These are phyloP conservation scores for Candida nitratophila DNA, from an alignment of 805 yeast species.

Conservation along the genomic window DNA sequence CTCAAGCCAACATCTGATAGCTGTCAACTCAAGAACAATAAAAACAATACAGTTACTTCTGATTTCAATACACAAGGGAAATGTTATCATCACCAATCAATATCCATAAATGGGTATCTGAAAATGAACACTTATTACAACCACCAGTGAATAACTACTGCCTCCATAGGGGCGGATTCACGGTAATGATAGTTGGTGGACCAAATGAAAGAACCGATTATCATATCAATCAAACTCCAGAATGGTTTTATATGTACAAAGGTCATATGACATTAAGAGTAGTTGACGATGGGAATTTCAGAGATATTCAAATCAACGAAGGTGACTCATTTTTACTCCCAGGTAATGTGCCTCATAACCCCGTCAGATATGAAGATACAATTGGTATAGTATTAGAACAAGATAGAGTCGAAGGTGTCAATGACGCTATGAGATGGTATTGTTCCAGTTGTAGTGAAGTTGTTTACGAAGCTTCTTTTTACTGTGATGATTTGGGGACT, in stretches of 20 bases:
- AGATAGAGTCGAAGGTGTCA: slow-evolving; percentile 67
- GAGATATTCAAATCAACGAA: slow-evolving; percentile 67
- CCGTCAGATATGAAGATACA: slow-evolving; percentile 78
- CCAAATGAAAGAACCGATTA: slow-evolving; percentile 93
- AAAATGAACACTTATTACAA: slow-evolving; percentile 65
- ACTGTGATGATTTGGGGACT: slow-evolving; percentile 77
- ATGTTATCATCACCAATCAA: slow-evolving; percentile 69
- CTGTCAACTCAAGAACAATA: too few relatives aligned
- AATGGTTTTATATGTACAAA: slow-evolving; percentile 82
- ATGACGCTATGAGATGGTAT: slow-evolving; percentile 84
- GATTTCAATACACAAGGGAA: not conserved
- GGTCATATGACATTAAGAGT: slow-evolving; percentile 82
- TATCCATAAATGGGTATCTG: slow-evolving; percentile 72
- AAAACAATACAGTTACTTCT: too few relatives aligned
- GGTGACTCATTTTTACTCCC: slow-evolving; percentile 89
- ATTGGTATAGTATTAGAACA: slow-evolving; percentile 91
- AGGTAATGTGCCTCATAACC: slow-evolving; percentile 81
- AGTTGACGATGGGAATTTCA: slow-evolving; percentile 71
- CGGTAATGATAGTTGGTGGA: slow-evolving; percentile 94
- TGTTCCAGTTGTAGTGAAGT: slow-evolving; percentile 61
- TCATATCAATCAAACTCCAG: slow-evolving; percentile 91
- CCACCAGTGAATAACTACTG: slow-evolving; percentile 94
- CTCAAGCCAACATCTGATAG: too few relatives aligned
- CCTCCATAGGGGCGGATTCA: slow-evolving; percentile 84
- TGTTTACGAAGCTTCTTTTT: slow-evolving; percentile 64